phyloP scores from a whole-genome alignment of 139 green algal genomes.

The Chlorella sp. region DNA sequence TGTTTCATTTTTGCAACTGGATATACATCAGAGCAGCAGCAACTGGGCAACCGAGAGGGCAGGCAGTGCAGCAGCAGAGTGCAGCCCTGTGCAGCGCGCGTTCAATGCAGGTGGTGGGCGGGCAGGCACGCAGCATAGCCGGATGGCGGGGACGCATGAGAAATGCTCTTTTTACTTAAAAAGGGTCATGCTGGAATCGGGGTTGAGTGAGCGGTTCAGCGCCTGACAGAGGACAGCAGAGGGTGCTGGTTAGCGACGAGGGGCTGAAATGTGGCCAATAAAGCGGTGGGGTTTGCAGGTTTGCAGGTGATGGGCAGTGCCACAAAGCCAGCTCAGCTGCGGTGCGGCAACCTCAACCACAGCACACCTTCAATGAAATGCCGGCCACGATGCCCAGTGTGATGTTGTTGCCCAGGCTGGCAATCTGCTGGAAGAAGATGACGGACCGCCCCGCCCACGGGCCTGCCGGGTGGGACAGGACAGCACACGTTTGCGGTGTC shows the following conservation, averaged over 20 bases:
- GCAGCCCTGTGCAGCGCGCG: too few relatives aligned
- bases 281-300: not conserved
- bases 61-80: too few relatives aligned
- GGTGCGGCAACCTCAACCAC: not conserved
- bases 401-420: constrained; percentile 61
- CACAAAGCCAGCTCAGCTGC: not conserved
- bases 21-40: too few relatives aligned
- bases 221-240: too few relatives aligned
- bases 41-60: too few relatives aligned
- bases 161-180: too few relatives aligned
- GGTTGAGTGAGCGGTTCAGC: constrained; percentile 43
- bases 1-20: too few relatives aligned
- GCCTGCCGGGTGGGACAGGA: constrained; percentile 1
- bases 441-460: constrained; percentile 28
- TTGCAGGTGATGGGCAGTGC: not conserved
- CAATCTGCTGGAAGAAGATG: constrained; percentile 56
- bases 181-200: constrained; percentile 41
- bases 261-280: not conserved
- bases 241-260: too few relatives aligned
- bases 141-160: too few relatives aligned
- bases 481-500: too few relatives aligned
- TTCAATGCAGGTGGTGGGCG: not conserved
- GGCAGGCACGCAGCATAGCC: too few relatives aligned
- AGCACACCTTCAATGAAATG: constrained; percentile 9
- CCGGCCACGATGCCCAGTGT: constrained; percentile 57